Base-by-base conservation (phyloP, 331 rosid genomes). In the Saraca asoca region DNA sequence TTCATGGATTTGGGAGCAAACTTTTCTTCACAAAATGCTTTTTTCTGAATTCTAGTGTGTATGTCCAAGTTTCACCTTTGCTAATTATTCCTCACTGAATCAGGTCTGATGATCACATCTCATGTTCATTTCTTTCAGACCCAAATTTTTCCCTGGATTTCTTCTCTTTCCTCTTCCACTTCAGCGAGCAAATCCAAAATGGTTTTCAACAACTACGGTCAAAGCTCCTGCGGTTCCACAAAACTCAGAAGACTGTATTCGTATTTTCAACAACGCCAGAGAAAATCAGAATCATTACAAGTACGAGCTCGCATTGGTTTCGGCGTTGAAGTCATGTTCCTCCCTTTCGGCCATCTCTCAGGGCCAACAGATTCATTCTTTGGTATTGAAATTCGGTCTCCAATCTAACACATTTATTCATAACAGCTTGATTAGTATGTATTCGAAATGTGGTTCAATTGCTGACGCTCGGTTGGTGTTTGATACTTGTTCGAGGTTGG, bases 391-490 rank as follows among this genome's bases (percentile, higher is more conserved):
- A 79, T 82, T 86, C 7, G 95, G 98, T 24, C 79, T 87, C 51
- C 39, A 64, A 9, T 76, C 83, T 57, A 86, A 90, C 70, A 68
- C 83, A 43, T 93, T 79, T 64, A 66, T 93, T 31, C 64, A 31
- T 1, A 90, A 93, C 71, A 87, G 88, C 72, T 81, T 93, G 83
- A 84, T 88, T 24, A 93, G 59, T 57, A 76, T 90, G 96, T 90
- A 93, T 18, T 69, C 83, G 31, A 93, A 88, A 80, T 80, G 87
- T 60, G 81, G 86, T 55, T 81, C 63, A 41, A 37, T 93, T 16
- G 20, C 35, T 9, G 82, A 82, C 35, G 95, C 91, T 12, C 76
- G 39, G 5, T 62, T 68, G 42, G 20, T 93, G 68, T 90, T 90
- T 66, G 67, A 79, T 16, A 76, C 78, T 43, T 78, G 52, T 62